Conservation (phyloP, 2,329 filamentous ascomycete species). For the Arthroderma sp. region DNA sequence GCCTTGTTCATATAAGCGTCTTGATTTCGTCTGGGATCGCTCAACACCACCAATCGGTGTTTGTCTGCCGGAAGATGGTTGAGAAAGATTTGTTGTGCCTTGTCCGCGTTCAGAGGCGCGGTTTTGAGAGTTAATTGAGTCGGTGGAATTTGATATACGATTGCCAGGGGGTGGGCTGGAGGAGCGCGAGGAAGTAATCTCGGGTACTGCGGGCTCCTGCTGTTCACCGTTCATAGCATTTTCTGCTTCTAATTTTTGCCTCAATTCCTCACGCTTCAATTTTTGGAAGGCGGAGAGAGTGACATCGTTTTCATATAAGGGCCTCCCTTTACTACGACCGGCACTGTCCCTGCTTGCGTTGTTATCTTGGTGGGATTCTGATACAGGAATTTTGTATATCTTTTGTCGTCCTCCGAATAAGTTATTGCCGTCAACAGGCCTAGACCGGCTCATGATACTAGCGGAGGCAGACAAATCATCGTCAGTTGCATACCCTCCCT, state of each 20-base stretch:
- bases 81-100: conserved; percentile 12
- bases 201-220: neutral
- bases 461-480: conserved; percentile 46
- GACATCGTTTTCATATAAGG: conserved; percentile 78
- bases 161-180: conserved; percentile 57
- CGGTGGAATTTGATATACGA: conserved; percentile 74
- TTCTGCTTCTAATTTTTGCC: conserved; percentile 31
- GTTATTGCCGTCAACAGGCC: conserved; percentile 79
- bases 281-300: conserved; percentile 68
- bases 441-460: conserved; percentile 67
- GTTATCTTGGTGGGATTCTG: too few species aligned
- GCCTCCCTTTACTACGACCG: conserved; percentile 44
- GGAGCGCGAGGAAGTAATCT: conserved; percentile 39
- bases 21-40: conserved; percentile 54
- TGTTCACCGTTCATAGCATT: too few species aligned
- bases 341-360: conserved; percentile 8
- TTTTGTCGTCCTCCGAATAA: conserved; percentile 93
- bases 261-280: conserved; percentile 37
- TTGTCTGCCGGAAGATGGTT: conserved; percentile 14
- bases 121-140: conserved; percentile 70
- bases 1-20: conserved; percentile 71
- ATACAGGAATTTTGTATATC: conserved; percentile 62
- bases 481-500: conserved; percentile 50
- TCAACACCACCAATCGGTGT: conserved; percentile 36
- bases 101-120: conserved; percentile 17